Evolutionary conservation across 345 rosid species (phyloP), one percentile per base, ranked within the genome.

Genomic region (Mercurialis annua): DNA sequence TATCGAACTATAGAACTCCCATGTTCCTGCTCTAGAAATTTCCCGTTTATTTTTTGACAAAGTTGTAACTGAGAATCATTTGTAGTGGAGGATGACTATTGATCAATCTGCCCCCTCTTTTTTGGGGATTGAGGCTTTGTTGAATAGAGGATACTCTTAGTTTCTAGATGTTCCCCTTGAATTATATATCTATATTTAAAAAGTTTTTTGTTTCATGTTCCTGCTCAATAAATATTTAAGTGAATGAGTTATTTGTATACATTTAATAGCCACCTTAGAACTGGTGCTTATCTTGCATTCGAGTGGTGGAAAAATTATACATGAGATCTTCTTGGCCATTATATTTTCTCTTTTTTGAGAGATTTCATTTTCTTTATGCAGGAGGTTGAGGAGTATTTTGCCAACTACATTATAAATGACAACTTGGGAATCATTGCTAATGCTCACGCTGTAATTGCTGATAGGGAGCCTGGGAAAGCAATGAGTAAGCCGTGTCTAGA

Each of bases 391-490:
- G n/a, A n/a, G n/a, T n/a, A n/a, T n/a, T n/a, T n/a, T n/a, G n/a
- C n/a, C n/a, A n/a, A n/a, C n/a, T n/a, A n/a, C n/a, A n/a, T 60
- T 31, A 31, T 42, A 38, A 81, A 83, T 87, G 90, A n/a, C n/a
- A 85, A 87, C 69, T 67, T 83, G 56, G 90, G 87, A 58, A 80
- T 77, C 21, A 83, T 83, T 69, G 66, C 79, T 9, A 77, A 85
- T 57, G 85, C 90, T 49, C 90, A 85, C 74, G 76, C 77, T 1
- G 87, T 61, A 23, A 76, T 78, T 74, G 85, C 87, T 10, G 90
- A 85, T 56, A 68, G 55, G 68, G 77, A 77, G 59, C 69, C 21
- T 18, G 2, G 0, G 10, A 81, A 74, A 71, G 87, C 87, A 48
- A 75, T 79, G 82, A 77, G 87, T 59, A 0, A 7, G 1, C 73